phyloP scores from a whole-genome alignment of 768 basidiomycete genomes.

The Amanita thiersii region DNA sequence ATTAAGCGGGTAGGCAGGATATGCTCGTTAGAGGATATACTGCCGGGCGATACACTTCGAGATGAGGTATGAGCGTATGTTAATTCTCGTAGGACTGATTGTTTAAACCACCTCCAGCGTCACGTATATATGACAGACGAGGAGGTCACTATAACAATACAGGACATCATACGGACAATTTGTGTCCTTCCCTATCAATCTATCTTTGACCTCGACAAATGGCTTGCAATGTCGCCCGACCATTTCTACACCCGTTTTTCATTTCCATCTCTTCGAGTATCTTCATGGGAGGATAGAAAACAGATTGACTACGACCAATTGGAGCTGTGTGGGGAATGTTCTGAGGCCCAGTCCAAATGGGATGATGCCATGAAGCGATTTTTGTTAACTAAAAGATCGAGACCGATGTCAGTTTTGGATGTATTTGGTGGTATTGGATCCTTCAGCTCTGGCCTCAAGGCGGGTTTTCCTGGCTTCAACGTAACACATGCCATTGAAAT shows the following conservation, averaged over 20 bases:
- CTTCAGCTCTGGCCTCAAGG: constrained; percentile 51
- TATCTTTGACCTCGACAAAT: constrained; percentile 24
- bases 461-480: constrained; percentile 43
- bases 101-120: constrained; percentile 27
- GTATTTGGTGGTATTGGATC: constrained; percentile 52
- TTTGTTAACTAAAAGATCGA: constrained; percentile 16
- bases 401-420: constrained; percentile 29
- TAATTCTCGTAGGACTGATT: not conserved
- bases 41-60: constrained; percentile 31
- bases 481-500: constrained; percentile 66
- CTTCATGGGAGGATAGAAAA: constrained; percentile 27
- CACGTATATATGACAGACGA: constrained; percentile 57
- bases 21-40: constrained; percentile 23
- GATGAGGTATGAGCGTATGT: constrained; percentile 44
- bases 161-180: constrained; percentile 38
- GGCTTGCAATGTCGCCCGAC: constrained; percentile 44
- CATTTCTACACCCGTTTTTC: constrained; percentile 52
- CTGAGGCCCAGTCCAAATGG: constrained; percentile 20
- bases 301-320: constrained; percentile 27
- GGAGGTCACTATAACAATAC: constrained; percentile 20
- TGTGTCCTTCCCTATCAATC: constrained; percentile 32
- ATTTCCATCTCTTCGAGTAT: constrained; percentile 33
- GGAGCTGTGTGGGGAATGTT: constrained; percentile 40
- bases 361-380: constrained; percentile 25
- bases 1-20: constrained; percentile 46